Evolutionary conservation across 2,329 filamentous ascomycete genomes (phyloP), one percentile per base, ranked within the genome.

Genomic region (Colletotrichum cereale): DNA sequence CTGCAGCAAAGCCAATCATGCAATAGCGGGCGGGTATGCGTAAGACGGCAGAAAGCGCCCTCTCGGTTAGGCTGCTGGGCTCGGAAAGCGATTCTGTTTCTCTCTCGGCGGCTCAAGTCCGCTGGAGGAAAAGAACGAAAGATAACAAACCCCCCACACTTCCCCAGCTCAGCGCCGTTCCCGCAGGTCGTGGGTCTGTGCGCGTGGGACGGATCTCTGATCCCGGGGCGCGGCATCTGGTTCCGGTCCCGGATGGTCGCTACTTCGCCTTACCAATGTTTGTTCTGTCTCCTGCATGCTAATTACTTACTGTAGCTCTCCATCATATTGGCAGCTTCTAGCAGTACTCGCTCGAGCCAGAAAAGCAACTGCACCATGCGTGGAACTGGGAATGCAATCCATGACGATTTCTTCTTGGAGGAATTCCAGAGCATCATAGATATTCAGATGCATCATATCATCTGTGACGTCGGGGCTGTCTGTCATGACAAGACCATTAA

Each of bases 11-110:
- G 21, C 69, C 65, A 64, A 64, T 69, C 69, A 72, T 65, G 65
- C 65, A 64, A 69, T 69, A 64, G 65, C 65, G 69, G 65, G 65
- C 68, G 68, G 65, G 47, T 64, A 69, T 64, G 69, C 55, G 34
- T 47, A 64, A 63, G 69, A 40, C 65, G 61, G 48, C 21, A 14
- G 36, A 55, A 55, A 55, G 48, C 48, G 61, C 36, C 36, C 10
- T 31, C 26, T 18, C n/a, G 57, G 57, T 40, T 14, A 38, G 34
- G n/a, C 36, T 26, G n/a, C 36, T 26, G 14, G 36, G 53, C 42
- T 11, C n/a, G 34, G 12, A 12, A 5, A n/a, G 50, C 50, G 8
- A 12, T 31, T 26, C n/a, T n/a, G n/a, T n/a, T n/a, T 24, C 21
- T 24, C 52, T 38, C 53, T n/a, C n/a, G n/a, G n/a, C n/a, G n/a